phyloP scores from a whole-genome alignment of 1,284 basidiomycete species.

The Pseudomicrostroma phylloplanum region DNA sequence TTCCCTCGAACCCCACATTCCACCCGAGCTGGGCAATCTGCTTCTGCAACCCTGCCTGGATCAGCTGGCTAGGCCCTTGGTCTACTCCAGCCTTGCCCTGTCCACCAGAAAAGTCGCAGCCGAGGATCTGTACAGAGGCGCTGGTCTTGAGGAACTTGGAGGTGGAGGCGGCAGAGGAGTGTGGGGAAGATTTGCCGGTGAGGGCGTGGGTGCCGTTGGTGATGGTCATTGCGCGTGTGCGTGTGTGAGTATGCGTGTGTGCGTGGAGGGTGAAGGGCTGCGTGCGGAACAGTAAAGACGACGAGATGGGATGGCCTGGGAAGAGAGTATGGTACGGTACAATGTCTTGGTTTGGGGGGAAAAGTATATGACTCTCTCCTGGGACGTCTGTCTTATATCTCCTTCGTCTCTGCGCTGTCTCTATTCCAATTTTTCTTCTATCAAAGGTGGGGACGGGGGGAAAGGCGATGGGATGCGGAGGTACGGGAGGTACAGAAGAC shows the following conservation, averaged over 20 bases:
- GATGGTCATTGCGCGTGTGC: neutral
- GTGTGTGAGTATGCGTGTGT: neutral
- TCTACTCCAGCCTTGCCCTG: constrained; percentile 45
- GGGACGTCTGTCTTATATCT: neutral
- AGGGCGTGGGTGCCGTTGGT: too few relatives aligned
- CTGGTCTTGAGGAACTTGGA: neutral
- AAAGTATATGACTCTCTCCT: too few relatives aligned
- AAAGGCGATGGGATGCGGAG: neutral
- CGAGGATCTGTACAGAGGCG: constrained; percentile 26
- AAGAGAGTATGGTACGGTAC: neutral
- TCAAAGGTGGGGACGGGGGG: too few relatives aligned
- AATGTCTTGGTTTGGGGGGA: too few relatives aligned
- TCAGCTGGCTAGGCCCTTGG: constrained; percentile 39
- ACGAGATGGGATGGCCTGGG: too few relatives aligned
- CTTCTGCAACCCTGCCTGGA: constrained; percentile 35
- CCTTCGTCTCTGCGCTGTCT: neutral
- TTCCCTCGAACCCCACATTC: constrained; percentile 79
- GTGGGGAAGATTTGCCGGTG: neutral
- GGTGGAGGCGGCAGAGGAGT: neutral
- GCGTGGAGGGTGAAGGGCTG: neutral
- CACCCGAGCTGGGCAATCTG: constrained; percentile 64
- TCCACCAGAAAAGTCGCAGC: constrained; percentile 46
- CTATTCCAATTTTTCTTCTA: too few relatives aligned
- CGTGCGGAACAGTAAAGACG: too few relatives aligned
- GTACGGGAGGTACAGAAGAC: constrained; percentile 1